A percentile compares a stretch with the other conserved stretches of the same genome.
Conservation (phyloP, 208 protist species). For the Acanthamoeba triangularis region DNA sequence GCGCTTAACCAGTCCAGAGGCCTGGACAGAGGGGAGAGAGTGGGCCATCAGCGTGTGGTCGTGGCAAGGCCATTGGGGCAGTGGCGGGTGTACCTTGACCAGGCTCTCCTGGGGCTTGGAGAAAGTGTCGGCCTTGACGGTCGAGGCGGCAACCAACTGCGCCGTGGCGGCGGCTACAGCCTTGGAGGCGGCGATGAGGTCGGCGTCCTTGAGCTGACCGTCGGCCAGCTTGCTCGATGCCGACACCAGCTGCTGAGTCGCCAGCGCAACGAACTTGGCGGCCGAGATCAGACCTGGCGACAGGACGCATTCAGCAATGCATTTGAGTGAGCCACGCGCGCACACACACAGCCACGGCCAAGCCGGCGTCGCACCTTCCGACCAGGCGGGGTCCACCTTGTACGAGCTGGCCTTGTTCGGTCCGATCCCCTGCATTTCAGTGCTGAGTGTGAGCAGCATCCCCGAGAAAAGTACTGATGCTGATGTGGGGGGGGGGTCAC, state of each 20-base stretch:
- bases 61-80: too few relatives aligned
- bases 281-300: slow-evolving; percentile 80
- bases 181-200: slow-evolving; percentile 74
- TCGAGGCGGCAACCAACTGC: slow-evolving; percentile 73
- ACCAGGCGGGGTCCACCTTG: slow-evolving; percentile 75
- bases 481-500: neutral
- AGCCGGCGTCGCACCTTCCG: slow-evolving; percentile 17
- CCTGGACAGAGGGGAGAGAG: neutral
- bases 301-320: slow-evolving; percentile 56
- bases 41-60: too few relatives aligned
- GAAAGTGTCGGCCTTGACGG: slow-evolving; percentile 77
- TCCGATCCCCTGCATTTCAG: too few relatives aligned
- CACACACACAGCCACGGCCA: too few relatives aligned
- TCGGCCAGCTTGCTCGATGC: slow-evolving; percentile 23
- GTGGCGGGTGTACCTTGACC: neutral
- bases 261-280: slow-evolving; percentile 63
- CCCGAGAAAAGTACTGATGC: too few relatives aligned
- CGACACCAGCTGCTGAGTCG: slow-evolving; percentile 76
- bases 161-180: slow-evolving; percentile 71
- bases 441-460: too few relatives aligned
- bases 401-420: slow-evolving; percentile 75
- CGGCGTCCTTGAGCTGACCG: slow-evolving; percentile 76
- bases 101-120: slow-evolving; percentile 77
- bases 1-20: slow-evolving; percentile 50
- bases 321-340: neutral